These are phyloP conservation scores for Homolaphlyctis polyrhiza DNA, from an alignment of 371 early-diverging fungal species.

Conservation along the genomic window DNA sequence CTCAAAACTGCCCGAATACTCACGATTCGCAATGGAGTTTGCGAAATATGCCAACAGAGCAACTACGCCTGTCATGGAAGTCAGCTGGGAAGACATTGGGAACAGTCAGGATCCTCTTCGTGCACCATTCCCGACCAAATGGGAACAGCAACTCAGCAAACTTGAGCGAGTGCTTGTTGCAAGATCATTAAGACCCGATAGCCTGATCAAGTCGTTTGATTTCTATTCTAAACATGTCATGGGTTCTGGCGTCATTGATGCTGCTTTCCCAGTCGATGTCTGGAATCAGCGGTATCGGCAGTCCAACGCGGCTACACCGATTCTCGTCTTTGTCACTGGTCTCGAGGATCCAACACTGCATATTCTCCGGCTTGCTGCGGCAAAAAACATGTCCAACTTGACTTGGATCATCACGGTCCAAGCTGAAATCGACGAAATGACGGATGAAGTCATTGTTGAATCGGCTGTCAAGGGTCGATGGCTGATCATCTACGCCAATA, in stretches of 20 bases:
- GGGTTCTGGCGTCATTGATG: conserved; percentile 7
- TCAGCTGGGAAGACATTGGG: conserved; percentile 23
- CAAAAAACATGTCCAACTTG: neutral
- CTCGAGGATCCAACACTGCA: conserved; percentile 10
- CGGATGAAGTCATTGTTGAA: conserved; percentile 4
- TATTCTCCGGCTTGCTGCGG: conserved; percentile 5
- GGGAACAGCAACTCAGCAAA: conserved; percentile 13
- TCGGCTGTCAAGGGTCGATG: conserved; percentile 15
- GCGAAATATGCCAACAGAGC: conserved; percentile 16
- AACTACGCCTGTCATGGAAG: conserved; percentile 12
- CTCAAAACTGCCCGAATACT: conserved; percentile 13
- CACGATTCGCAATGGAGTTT: conserved; percentile 17
- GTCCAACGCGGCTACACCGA: neutral
- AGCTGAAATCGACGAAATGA: neutral
- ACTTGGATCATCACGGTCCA: neutral
- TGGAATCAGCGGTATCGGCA: neutral
- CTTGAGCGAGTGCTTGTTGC: conserved; percentile 16
- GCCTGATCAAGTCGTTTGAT: conserved; percentile 9
- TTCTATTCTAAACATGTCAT: conserved; percentile 9
- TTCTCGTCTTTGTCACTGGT: neutral
- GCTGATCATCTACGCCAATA: neutral
- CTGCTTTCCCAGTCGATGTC: conserved; percentile 4
- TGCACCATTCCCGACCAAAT: conserved; percentile 13
- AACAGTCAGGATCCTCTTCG: conserved; percentile 12
- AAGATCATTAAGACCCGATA: conserved; percentile 18